Evolutionary conservation across 805 yeast species (phyloP), one percentile per base, ranked within the genome.

Genomic region (Zygoascus ofunaensis): DNA sequence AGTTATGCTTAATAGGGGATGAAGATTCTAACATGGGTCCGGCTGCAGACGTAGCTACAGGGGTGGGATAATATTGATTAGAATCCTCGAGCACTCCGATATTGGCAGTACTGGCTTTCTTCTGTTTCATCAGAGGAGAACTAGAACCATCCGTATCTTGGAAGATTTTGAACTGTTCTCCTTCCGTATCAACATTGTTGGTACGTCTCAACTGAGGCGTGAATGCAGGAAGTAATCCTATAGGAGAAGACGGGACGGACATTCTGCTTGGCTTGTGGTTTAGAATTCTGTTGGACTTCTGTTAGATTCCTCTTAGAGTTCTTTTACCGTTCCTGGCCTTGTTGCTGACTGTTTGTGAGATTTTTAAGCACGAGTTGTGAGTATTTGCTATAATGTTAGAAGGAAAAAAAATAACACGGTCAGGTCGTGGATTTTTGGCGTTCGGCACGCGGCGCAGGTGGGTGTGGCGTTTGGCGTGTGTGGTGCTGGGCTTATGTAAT

Each of bases 11-110:
- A 8, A 42, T 39, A 18, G 54, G 52, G 8, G 54, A 50, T 18
- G 49, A 49, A 12, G 47, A 34, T 46, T 50, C 32, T 40, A 44
- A 47, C 18, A 41, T 17, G 3, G 8, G 14, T 3, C 26, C 23
- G 7, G 19, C 41, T 10, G 47, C 23, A 5, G 60, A 54, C 4
- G 63, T 52, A 2, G 59, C 61, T 17, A 47, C 49, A 1, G 62
- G 61, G 3, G 61, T 59, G n/a, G 62, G 62, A 42, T 55, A 55
- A 41, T 46, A 53, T 22, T 23, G 34, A 24, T 23, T 17, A 23
- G 41, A 24, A 17, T 37, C 33, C 10, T 37, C 41, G 20, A 37
- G 19, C 3, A 37, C 41, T 8, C 30, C 30, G 30, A 26, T 26
- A 26, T 26, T 26, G 12, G 30, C 30, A 26, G 30, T 26, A 12